phyloP scores from a whole-genome alignment of 2,329 filamentous ascomycete genomes.

The Harringtonia lauricola region DNA sequence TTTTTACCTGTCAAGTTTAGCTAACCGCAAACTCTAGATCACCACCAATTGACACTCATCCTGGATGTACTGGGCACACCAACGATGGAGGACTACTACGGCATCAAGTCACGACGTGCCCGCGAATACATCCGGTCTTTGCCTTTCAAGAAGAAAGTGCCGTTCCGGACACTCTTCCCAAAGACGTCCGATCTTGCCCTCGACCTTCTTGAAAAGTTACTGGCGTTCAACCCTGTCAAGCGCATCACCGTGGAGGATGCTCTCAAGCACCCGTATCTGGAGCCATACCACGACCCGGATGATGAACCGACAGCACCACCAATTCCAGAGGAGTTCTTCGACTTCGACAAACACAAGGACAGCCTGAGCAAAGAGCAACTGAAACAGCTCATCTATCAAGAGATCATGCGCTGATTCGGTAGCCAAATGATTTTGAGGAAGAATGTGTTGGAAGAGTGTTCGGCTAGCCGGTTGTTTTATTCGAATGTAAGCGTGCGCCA shows the following conservation, averaged over 20 bases:
- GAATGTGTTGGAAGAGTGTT: neutral
- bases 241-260: constrained; percentile 97
- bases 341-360: constrained; percentile 99
- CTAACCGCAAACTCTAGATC: constrained; percentile 45
- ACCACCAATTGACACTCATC: constrained; percentile 95
- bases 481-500: neutral
- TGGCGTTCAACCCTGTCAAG: constrained; percentile 98
- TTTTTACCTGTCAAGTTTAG: neutral
- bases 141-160: constrained; percentile 99
- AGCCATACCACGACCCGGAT: constrained; percentile 97
- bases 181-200: constrained; percentile 97
- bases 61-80: constrained; percentile 94
- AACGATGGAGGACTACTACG: constrained; percentile 99
- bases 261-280: constrained; percentile 92
- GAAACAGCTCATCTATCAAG: constrained; percentile 94
- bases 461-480: neutral
- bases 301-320: constrained; percentile 94
- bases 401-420: constrained; percentile 57
- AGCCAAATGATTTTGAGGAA: neutral
- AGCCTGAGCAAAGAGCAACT: constrained; percentile 95
- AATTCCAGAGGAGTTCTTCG: constrained; percentile 98
- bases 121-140: constrained; percentile 96
- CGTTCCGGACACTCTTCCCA: constrained; percentile 92
- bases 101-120: constrained; percentile 95
- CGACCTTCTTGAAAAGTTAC: constrained; percentile 86